Evolutionary conservation across 192 early-diverging fungal species (phyloP), one percentile per base, ranked within the genome.

Genomic region (Coemansia sp.): DNA sequence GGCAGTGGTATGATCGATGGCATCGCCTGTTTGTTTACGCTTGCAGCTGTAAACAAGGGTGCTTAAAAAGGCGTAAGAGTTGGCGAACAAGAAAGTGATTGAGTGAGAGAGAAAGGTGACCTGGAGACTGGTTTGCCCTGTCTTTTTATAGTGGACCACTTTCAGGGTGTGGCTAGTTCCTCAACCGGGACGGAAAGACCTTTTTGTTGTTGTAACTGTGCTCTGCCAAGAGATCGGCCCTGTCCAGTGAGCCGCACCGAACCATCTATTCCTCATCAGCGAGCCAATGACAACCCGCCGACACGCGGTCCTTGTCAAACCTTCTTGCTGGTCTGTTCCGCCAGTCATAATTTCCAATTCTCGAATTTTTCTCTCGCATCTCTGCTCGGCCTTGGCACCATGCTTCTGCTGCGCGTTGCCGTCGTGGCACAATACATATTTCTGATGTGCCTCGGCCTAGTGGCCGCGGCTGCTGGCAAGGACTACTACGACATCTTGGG

Each of bases 401-500:
- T 41, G 18, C 40, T 64, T 40, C 34, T 72, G 59, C 52, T 66
- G 58, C 56, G 58, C 35, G 35, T 33, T 4, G 39, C 57, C 27
- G 27, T 60, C 11, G 59, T 33, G 18, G 42, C 48, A 10, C 56
- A 70, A 19, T 58, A 52, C 59, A 46, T 72, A 27, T 44, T 57
- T 12, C 43, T 44, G 26, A 27, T 71, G 38, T 48, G 39, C 38
- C 24, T 37, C 21, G 17, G 55, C 48, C 8, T 57, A 10, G 63
- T 43, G 17, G 63, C 37, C 1, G 62, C 56, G 1, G 70, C 67
- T 58, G 67, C 67, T 22, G 70, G 72, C 59, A 60, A 78, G 44
- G 93, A 97, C 82, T 97, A 89, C 72, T 97, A 97, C 80, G 81
- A 85, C 53, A 86, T 99, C 34, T 82, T 99, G 32, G 93, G 88